Evolutionary conservation across 306 rosid species (phyloP), one percentile per base, ranked within the genome.

Genomic region (Inga oerstediana): DNA sequence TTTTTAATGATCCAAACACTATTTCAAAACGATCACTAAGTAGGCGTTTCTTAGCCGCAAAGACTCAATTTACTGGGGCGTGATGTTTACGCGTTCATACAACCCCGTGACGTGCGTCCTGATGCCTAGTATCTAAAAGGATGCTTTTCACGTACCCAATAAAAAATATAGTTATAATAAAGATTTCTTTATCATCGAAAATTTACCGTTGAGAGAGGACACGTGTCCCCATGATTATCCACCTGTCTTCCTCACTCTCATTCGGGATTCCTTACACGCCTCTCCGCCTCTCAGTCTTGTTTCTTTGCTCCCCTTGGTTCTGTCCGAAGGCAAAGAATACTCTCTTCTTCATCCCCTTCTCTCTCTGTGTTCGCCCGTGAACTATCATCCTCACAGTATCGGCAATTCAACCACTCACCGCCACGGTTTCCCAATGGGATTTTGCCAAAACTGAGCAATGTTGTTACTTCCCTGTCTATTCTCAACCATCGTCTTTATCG

Each of bases 151-250:
- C 19, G 35, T 35, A 39, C 43, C 8, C 6, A 39, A 5, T 39
- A 39, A 6, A 39, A 39, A 6, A 39, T 5, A 37, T 5, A 39
- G 7, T 39, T 48, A 48, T 14, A 48, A 30, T 27, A 27, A 65
- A 65, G 70, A 37, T 8, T 44, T 45, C 59, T 24, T 78, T 45
- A 68, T 51, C 82, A 51, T 46, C 81, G 27, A 74, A 79, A 86
- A 94, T 79, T 83, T 81, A 90, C 97, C 97, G 99, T 94, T 92
- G 79, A 3, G 58, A 59, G 27, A 0, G 73, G 46, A 90, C 88
- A 92, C 90, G 94, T 94, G 97, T 83, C 90, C 5, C 1, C 24
- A 12, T 49, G 27, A 41, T 72, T 2, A 79, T 66, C 91, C 93
- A 91, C 84, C 86, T 90, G 92, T 92, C 93, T 16, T 54, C 70